Conservation (phyloP, 2,329 filamentous ascomycete genomes). For the Davidsoniella eucalypti region DNA sequence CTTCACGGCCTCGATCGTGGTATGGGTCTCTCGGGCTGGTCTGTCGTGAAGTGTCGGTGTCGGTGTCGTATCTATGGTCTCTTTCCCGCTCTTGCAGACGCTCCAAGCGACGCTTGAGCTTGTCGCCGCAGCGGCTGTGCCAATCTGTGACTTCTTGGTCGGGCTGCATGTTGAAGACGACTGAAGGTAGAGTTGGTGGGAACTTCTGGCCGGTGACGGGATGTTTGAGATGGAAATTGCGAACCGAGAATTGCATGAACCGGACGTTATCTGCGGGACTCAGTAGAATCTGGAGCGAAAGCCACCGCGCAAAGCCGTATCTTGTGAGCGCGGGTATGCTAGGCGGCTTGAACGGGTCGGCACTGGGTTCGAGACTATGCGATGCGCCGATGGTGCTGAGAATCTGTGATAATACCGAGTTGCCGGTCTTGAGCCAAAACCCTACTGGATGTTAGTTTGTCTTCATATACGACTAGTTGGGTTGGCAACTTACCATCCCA, state of each 20-base stretch:
- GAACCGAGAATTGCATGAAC: conserved; percentile 66
- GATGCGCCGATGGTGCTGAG: conserved; percentile 85
- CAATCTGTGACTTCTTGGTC: conserved; percentile 72
- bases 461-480: background rate
- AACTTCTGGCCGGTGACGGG: conserved; percentile 57
- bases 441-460: conserved; percentile 22
- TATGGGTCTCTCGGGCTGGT: background rate
- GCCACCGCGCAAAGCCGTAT: conserved; percentile 82
- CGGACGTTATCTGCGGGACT: conserved; percentile 76
- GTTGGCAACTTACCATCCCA: conserved; percentile 41
- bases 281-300: conserved; percentile 76
- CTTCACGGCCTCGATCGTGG: background rate
- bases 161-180: conserved; percentile 53
- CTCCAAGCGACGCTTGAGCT: conserved; percentile 30
- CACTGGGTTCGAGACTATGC: conserved; percentile 65
- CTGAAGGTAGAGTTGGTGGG: conserved; percentile 37
- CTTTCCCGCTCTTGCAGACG: conserved; percentile 1
- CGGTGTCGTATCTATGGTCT: background rate
- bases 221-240: conserved; percentile 58
- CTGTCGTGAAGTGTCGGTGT: conserved; percentile 1
- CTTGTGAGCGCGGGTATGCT: conserved; percentile 68
- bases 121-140: conserved; percentile 63
- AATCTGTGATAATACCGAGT: conserved; percentile 70
- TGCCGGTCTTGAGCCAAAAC: conserved; percentile 62
- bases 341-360: conserved; percentile 56